Conservation (phyloP, 208 protist species). For the Trypanosoma mega region DNA sequence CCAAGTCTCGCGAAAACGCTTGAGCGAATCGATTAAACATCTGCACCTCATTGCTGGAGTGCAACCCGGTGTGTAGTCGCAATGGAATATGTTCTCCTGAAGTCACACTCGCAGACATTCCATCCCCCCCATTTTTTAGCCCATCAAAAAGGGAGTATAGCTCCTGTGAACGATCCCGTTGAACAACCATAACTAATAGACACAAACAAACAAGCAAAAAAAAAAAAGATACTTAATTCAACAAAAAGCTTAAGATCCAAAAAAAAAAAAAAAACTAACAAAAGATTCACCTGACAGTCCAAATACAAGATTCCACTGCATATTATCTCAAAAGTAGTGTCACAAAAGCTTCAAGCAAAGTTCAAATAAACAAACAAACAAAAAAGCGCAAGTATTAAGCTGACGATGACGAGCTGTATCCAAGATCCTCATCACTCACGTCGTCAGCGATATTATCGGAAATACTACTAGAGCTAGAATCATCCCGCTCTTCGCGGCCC, state of each 20-base stretch:
- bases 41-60: conserved; percentile 70
- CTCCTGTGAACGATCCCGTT: conserved; percentile 38
- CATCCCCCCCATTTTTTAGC: conserved; percentile 4
- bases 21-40: conserved; percentile 84
- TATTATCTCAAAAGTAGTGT: too few species aligned
- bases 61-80: conserved; percentile 25
- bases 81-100: conserved; percentile 1
- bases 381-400: conserved; percentile 4
- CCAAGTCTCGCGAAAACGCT: conserved; percentile 77
- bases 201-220: background rate
- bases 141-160: conserved; percentile 33
- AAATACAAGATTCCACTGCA: too few species aligned
- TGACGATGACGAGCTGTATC: conserved; percentile 18
- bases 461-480: conserved; percentile 9
- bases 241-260: background rate
- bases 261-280: background rate
- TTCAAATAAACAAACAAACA: conserved; percentile 16
- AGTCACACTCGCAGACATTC: background rate
- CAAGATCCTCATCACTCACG: conserved; percentile 8
- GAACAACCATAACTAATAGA: conserved; percentile 24
- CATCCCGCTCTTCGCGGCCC: background rate
- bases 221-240: background rate
- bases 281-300: too few species aligned
- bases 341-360: background rate
- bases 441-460: conserved; percentile 21